Percentiles rank a stretch among this genome's conserved stretches.
Conservation (phyloP, 768 basidiomycete species). For the Russula virescens region DNA sequence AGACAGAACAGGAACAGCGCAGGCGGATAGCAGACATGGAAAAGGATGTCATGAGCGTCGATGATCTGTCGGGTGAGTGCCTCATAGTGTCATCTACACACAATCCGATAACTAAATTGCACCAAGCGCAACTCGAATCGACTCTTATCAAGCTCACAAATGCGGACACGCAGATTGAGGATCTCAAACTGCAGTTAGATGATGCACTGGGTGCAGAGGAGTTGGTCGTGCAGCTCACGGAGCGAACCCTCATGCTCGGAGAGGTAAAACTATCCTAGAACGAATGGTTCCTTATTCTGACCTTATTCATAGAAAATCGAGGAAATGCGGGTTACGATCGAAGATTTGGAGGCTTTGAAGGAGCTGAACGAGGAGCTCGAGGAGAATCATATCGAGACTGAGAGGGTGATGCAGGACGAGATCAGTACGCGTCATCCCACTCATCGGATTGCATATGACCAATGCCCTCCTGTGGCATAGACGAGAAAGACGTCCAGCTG, state of each 20-base stretch:
- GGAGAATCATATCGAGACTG: constrained; percentile 91
- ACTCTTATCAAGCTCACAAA: constrained; percentile 75
- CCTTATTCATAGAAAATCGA: constrained; percentile 73
- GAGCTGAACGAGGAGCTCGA: constrained; percentile 97
- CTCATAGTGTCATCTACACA: constrained; percentile 10
- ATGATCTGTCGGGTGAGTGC: constrained; percentile 68
- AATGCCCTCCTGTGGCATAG: constrained; percentile 31
- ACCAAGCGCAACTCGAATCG: constrained; percentile 70
- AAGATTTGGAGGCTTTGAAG: constrained; percentile 92
- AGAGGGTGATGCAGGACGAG: constrained; percentile 85
- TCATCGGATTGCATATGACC: neutral
- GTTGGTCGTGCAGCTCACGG: constrained; percentile 91
- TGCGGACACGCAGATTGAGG: constrained; percentile 88
- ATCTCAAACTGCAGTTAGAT: constrained; percentile 90
- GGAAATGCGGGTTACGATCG: constrained; percentile 93
- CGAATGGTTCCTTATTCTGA: neutral
- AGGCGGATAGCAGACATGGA: constrained; percentile 82
- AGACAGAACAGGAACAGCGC: constrained; percentile 82
- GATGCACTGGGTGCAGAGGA: constrained; percentile 95
- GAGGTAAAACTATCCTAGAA: constrained; percentile 49
- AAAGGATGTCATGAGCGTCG: constrained; percentile 71
- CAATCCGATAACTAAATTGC: constrained; percentile 3
- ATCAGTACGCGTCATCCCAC: constrained; percentile 49
- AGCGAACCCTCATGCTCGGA: constrained; percentile 85
- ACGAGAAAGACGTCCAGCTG: constrained; percentile 63